These are phyloP conservation scores for Coccinonectria pachysandricola DNA, from an alignment of 2,329 filamentous ascomycete species.

Conservation along the genomic window DNA sequence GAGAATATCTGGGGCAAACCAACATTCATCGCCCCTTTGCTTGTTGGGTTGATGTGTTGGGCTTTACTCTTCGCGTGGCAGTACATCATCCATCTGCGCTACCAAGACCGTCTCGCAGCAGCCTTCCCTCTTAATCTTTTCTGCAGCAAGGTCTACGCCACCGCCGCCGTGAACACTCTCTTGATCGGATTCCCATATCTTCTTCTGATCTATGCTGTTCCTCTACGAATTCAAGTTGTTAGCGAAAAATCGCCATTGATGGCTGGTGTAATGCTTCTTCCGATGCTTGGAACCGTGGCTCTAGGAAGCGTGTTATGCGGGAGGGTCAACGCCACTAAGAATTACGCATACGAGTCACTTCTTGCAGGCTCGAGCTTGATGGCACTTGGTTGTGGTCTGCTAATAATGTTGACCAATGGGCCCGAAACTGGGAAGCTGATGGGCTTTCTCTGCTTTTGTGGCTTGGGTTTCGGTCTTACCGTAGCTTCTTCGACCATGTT, in stretches of 20 bases:
- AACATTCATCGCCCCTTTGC: conserved; percentile 22
- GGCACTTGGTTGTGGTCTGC: conserved; percentile 35
- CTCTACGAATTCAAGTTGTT: conserved; percentile 39
- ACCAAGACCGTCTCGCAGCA: conserved; percentile 21
- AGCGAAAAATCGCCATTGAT: conserved; percentile 34
- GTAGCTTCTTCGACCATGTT: conserved; percentile 38
- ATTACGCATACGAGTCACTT: conserved; percentile 34
- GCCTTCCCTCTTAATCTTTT: conserved; percentile 40
- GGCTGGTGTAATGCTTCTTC: conserved; percentile 41
- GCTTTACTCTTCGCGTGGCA: conserved; percentile 20
- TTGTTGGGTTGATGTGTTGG: conserved; percentile 20
- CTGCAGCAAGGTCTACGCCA: conserved; percentile 34
- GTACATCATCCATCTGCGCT: conserved; percentile 13
- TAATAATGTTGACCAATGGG: conserved; percentile 26
- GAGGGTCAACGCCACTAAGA: conserved; percentile 30
- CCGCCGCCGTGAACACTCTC: conserved; percentile 33
- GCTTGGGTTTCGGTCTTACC: conserved; percentile 41
- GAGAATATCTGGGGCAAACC: conserved; percentile 32
- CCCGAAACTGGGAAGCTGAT: conserved; percentile 34
- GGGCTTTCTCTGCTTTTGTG: conserved; percentile 40
- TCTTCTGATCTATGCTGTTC: conserved; percentile 38
- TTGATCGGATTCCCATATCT: conserved; percentile 41
- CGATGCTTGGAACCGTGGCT: conserved; percentile 40
- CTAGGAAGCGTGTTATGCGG: conserved; percentile 34
- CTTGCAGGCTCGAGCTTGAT: conserved; percentile 31